Evolutionary conservation across 768 basidiomycete genomes (phyloP), one percentile per base, ranked within the genome.

Genomic region (Psilocybe sp.): DNA sequence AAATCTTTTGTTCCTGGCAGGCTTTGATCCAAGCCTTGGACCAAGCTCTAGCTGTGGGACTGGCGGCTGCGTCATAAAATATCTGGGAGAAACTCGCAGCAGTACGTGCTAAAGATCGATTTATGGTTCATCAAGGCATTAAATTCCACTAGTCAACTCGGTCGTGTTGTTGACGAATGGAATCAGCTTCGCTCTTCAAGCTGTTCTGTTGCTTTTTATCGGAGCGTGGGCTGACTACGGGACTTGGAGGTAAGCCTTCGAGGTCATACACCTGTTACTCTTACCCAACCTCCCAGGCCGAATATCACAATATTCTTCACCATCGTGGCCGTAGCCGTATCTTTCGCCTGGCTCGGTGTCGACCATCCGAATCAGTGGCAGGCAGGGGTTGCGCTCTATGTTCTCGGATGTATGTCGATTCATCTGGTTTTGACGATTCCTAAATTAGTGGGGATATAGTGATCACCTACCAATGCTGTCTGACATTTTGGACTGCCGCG

Each of bases 191-290:
- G 86, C 85, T 0, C 75, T 90, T 20, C 88, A 91, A 65, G 85
- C 87, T 0, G 77, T 75, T 13, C 59, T 89, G 13, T 67, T 91
- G 36, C 65, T 89, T 18, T 57, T 77, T 11, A 79, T 90, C 23
- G 88, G 87, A 4, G 84, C 86, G 3, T 89, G 87, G 84, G 87
- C 87, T 0, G 88, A 90, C 63, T 91, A 89, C 62, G 88, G 89
- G n/a, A 67, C 70, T 13, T 89, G 87, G 87, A 85, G 85, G 85
- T 83, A 7, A 23, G 49, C 37, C 32, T 47, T 15, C 19, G 18
- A 20, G 13, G 37, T 28, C 14, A 38, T 44, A 6, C 2, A 32
- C 14, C n/a, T 15, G 15, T 13, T 23, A 44, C 18, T 36, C 45
- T 28, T 18, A 40, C 41, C 41, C 46, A 51, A 35, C 60, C 49